Evolutionary conservation across 139 green algal genomes (phyloP).

Genomic region (Picochlorum sp.): DNA sequence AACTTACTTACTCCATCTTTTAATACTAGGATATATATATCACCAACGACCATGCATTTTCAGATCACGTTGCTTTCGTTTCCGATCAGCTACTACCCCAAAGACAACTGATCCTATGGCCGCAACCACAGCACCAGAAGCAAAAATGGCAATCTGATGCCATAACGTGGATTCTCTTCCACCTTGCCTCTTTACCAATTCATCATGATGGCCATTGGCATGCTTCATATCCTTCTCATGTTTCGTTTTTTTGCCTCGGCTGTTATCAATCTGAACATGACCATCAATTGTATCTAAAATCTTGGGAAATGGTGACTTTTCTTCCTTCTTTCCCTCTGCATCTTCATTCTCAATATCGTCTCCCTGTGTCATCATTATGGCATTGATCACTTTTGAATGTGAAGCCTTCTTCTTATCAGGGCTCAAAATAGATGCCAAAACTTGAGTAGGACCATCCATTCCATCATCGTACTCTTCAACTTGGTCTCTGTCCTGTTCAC

Average conservation of each 20-base stretch:
- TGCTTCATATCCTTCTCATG: too few species aligned
- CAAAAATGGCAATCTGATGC: too few species aligned
- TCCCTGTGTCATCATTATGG: neutral
- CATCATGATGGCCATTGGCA: too few species aligned
- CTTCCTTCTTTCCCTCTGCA: neutral
- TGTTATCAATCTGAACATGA: neutral
- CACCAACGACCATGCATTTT: neutral
- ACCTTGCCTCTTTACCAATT: too few species aligned
- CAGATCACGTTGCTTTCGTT: neutral
- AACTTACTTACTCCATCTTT: too few species aligned
- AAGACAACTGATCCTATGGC: neutral
- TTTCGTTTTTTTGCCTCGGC: too few species aligned
- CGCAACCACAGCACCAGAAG: neutral
- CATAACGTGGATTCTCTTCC: too few species aligned
- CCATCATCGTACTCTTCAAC: neutral
- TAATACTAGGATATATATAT: neutral
- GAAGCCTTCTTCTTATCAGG: slow-evolving; percentile 3
- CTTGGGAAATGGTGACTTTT: neutral
- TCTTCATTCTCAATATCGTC: neutral
- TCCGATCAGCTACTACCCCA: neutral
- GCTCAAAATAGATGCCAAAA: slow-evolving; percentile 1
- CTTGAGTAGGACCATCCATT: neutral
- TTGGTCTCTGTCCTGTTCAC: too few species aligned
- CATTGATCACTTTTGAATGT: slow-evolving; percentile 1
- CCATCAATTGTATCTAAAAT: neutral